Percentiles rank a stretch among this genome's conserved stretches.
Evolutionary conservation across 2,329 filamentous ascomycete genomes (phyloP).

Genomic region (Colletotrichum magnum): DNA sequence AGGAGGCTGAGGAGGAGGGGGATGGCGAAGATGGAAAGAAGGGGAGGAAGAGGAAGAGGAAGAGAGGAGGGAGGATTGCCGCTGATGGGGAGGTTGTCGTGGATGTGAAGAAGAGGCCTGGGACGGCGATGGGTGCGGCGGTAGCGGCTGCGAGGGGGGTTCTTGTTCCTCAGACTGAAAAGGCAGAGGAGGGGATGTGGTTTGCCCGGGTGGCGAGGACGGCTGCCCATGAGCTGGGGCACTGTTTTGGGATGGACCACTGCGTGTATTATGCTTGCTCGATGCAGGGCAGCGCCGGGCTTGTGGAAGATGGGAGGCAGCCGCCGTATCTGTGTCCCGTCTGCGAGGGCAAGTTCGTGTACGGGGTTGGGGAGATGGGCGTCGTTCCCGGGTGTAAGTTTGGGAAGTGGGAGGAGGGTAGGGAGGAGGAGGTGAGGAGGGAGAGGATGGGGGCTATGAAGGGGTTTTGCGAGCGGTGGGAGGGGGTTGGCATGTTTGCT

Average conservation of each 20-base stretch:
- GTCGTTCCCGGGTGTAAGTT: conserved; percentile 43
- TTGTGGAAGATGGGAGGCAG: conserved; percentile 72
- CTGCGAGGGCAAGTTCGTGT: conserved; percentile 67
- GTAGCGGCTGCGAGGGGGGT: conserved; percentile 46
- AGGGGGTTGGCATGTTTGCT: conserved; percentile 59
- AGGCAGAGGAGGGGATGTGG: conserved; percentile 63
- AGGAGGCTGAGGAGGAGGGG: neutral
- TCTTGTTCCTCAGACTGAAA: conserved; percentile 43
- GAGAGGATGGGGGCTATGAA: conserved; percentile 48
- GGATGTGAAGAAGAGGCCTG: conserved; percentile 14
- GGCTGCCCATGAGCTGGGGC: conserved; percentile 75
- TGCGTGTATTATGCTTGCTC: conserved; percentile 76
- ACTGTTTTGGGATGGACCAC: conserved; percentile 77
- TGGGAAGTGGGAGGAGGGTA: conserved; percentile 36
- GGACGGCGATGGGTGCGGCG: conserved; percentile 52
- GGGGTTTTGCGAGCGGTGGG: conserved; percentile 58
- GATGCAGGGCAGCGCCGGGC: conserved; percentile 72
- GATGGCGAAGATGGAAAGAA: neutral
- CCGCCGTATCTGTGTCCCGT: conserved; percentile 75
- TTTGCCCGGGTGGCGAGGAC: conserved; percentile 70
- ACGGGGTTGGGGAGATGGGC: conserved; percentile 47
- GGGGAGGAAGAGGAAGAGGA: neutral
- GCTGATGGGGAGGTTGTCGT: neutral
- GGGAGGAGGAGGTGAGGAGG: conserved; percentile 8
- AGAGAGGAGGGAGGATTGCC: neutral